phyloP scores from a whole-genome alignment of 1,139 yeast species.

The Magnusiomyces sp. region DNA sequence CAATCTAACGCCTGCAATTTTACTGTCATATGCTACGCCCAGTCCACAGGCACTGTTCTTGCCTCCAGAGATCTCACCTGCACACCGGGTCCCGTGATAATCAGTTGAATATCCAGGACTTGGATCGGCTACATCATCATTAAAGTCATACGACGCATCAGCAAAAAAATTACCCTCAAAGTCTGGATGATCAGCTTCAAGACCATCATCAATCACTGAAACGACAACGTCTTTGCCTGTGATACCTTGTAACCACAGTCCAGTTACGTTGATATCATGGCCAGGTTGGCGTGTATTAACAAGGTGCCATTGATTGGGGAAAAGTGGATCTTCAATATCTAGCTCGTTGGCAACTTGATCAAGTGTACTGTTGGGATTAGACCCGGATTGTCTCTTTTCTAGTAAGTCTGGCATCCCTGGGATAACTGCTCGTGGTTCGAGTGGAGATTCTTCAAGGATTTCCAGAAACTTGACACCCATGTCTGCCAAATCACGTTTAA shows the following conservation, averaged over 20 bases:
- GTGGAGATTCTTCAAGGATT: background rate
- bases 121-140: conserved; percentile 66
- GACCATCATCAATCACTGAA: conserved; percentile 90
- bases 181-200: conserved; percentile 73
- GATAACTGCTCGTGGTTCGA: background rate
- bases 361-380: conserved; percentile 20
- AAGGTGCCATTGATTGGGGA: conserved; percentile 83
- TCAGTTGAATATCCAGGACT: conserved; percentile 76
- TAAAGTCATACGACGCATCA: conserved; percentile 87
- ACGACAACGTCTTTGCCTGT: conserved; percentile 74
- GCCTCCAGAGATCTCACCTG: conserved; percentile 91
- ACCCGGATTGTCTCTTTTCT: conserved; percentile 7
- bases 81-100: conserved; percentile 95
- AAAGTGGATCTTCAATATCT: conserved; percentile 69
- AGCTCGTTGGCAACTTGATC: conserved; percentile 31
- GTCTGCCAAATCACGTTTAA: background rate
- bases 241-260: conserved; percentile 73
- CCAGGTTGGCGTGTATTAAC: conserved; percentile 65
- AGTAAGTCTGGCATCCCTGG: background rate
- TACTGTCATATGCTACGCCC: conserved; percentile 84
- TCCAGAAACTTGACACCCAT: background rate
- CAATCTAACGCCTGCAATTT: conserved; percentile 85
- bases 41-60: conserved; percentile 80
- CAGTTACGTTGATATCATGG: conserved; percentile 78
- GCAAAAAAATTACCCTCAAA: conserved; percentile 56